phyloP scores from a whole-genome alignment of 2,329 filamentous ascomycete genomes.

The Colletotrichum liriopes region DNA sequence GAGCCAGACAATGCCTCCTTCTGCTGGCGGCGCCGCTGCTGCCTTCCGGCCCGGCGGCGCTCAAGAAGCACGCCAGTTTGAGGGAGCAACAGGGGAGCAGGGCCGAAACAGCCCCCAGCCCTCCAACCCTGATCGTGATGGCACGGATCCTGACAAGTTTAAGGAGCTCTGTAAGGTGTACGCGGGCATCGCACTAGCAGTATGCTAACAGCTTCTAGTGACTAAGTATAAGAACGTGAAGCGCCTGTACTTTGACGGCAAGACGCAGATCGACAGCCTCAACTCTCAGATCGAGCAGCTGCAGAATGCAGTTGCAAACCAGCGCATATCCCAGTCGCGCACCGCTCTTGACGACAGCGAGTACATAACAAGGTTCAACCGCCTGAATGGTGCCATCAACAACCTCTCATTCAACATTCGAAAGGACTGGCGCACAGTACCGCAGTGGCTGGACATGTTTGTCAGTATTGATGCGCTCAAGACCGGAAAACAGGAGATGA shows the following conservation, averaged over 20 bases:
- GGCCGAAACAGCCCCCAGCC: conserved; percentile 73
- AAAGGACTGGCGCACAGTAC: conserved; percentile 91
- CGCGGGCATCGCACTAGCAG: not conserved
- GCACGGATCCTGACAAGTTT: conserved; percentile 67
- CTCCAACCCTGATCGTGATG: conserved; percentile 58
- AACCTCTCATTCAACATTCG: conserved; percentile 96
- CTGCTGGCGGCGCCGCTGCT: conserved; percentile 53
- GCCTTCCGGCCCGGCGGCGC: conserved; percentile 59
- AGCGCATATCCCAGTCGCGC: conserved; percentile 93
- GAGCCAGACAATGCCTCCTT: conserved; percentile 62
- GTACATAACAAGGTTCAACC: conserved; percentile 89
- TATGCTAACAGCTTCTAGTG: conserved; percentile 70
- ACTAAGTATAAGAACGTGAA: conserved; percentile 99
- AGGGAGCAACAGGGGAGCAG: conserved; percentile 61
- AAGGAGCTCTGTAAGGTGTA: conserved; percentile 69
- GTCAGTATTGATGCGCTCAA: conserved; percentile 89
- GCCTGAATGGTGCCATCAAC: conserved; percentile 93
- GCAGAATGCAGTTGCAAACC: conserved; percentile 97
- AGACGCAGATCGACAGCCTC: conserved; percentile 90
- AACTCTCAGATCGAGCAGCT: conserved; percentile 91
- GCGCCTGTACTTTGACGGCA: conserved; percentile 96
- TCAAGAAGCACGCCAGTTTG: conserved; percentile 60
- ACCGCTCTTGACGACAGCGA: conserved; percentile 96
- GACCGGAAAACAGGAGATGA: conserved; percentile 98
- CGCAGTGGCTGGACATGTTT: conserved; percentile 82